Percentiles rank a stretch among this genome's conserved stretches.
Evolutionary conservation across 2,329 filamentous ascomycete species (phyloP).

Genomic region (Fusarium hainanense): DNA sequence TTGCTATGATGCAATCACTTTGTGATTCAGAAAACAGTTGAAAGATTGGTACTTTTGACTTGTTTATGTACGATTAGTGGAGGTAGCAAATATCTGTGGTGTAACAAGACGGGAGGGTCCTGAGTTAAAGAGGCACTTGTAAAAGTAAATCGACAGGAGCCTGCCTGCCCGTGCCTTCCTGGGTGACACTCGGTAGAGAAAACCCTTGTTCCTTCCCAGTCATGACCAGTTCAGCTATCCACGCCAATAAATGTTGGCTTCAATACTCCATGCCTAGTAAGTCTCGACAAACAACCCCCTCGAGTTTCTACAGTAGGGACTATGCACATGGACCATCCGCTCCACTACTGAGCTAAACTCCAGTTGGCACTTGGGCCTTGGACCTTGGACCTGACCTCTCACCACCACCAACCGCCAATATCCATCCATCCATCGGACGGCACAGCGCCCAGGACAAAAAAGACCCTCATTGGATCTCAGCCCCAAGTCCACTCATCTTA

Average conservation of each 20-base stretch:
- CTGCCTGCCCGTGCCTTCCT: background rate
- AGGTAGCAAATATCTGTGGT: background rate
- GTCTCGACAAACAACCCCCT: slow-evolving; percentile 6
- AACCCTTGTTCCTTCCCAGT: slow-evolving; percentile 11
- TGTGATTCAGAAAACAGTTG: background rate
- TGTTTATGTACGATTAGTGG: background rate
- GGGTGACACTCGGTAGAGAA: slow-evolving; percentile 3
- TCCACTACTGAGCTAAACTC: slow-evolving; percentile 19
- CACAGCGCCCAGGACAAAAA: slow-evolving; percentile 34
- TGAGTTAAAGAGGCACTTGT: background rate
- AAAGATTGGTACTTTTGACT: background rate
- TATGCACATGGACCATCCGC: slow-evolving; percentile 1
- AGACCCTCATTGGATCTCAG: slow-evolving; percentile 14
- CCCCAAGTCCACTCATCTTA: slow-evolving; percentile 32
- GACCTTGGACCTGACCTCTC: slow-evolving; percentile 4
- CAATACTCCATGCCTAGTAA: background rate
- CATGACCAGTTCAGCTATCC: slow-evolving; percentile 12
- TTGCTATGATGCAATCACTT: background rate
- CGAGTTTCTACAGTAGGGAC: slow-evolving; percentile 4
- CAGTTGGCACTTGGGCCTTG: slow-evolving; percentile 28
- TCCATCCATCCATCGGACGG: slow-evolving; percentile 14
- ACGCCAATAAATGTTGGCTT: slow-evolving; percentile 6
- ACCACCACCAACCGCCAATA: slow-evolving; percentile 29
- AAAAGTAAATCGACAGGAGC: background rate
- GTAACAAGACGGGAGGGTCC: background rate